Conservation (phyloP, 495 filamentous ascomycete species). For the Amphirosellinia nigrospora region DNA sequence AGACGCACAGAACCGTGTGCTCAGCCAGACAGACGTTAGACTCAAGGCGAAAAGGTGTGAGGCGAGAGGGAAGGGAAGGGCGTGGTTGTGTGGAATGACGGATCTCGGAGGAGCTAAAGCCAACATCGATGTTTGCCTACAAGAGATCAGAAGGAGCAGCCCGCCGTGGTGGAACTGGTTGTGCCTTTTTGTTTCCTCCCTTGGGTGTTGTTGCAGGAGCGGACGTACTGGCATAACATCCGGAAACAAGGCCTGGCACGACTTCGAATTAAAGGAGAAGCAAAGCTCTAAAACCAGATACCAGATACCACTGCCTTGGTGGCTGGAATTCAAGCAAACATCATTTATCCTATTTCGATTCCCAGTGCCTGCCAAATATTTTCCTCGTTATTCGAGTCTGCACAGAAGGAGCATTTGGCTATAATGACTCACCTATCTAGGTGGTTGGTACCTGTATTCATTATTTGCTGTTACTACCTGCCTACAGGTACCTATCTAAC, state of each 20-base stretch:
- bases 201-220: slow-evolving; percentile 66
- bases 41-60: slow-evolving; percentile 78
- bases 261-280: slow-evolving; percentile 69
- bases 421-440: not conserved
- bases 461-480: too few species aligned
- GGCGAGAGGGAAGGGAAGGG: slow-evolving; percentile 67
- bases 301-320: not conserved
- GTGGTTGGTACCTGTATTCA: not conserved
- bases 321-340: not conserved
- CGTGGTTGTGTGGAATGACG: slow-evolving; percentile 88
- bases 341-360: not conserved
- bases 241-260: slow-evolving; percentile 71
- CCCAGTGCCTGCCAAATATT: not conserved
- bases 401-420: not conserved
- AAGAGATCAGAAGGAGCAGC: slow-evolving; percentile 63
- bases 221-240: slow-evolving; percentile 72
- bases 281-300: slow-evolving; percentile 60
- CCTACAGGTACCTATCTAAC: too few species aligned
- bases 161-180: slow-evolving; percentile 82
- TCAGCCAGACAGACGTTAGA: slow-evolving; percentile 81
- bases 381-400: slow-evolving; percentile 5
- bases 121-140: slow-evolving; percentile 68
- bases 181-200: slow-evolving; percentile 73
- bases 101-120: slow-evolving; percentile 66
- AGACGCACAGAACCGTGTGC: slow-evolving; percentile 82